phyloP scores from a whole-genome alignment of 768 basidiomycete genomes.

The Hebeloma cylindrosporum region DNA sequence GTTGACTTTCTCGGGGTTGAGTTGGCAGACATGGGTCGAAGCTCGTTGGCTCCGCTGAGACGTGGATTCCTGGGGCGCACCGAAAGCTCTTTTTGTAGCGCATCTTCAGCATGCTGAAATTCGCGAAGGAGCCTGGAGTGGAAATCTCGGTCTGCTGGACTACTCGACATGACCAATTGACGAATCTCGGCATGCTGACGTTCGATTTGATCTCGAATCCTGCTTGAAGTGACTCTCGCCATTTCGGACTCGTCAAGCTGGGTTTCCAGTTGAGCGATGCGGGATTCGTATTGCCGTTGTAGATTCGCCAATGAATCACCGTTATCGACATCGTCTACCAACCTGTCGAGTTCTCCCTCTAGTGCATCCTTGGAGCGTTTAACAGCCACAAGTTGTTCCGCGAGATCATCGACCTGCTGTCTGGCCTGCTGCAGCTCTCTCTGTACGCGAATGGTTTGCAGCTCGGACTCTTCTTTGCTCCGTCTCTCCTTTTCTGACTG shows the following conservation, averaged over 20 bases:
- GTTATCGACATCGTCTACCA: constrained; percentile 60
- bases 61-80: constrained; percentile 35
- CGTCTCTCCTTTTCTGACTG: constrained; percentile 69
- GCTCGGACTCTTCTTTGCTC: constrained; percentile 63
- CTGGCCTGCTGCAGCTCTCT: constrained; percentile 56
- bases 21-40: constrained; percentile 41
- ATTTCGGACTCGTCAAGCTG: constrained; percentile 59
- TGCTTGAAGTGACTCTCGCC: constrained; percentile 46
- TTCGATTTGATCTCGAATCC: constrained; percentile 62
- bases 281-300: constrained; percentile 62
- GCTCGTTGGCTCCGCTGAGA: constrained; percentile 33
- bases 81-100: constrained; percentile 51
- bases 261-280: constrained; percentile 61
- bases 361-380: constrained; percentile 65
- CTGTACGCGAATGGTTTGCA: constrained; percentile 59
- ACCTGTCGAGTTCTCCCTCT: constrained; percentile 63
- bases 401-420: constrained; percentile 56
- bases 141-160: constrained; percentile 60
- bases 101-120: constrained; percentile 60
- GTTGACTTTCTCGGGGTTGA: constrained; percentile 44
- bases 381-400: constrained; percentile 49
- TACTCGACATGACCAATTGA: constrained; percentile 56
- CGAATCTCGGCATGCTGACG: constrained; percentile 74
- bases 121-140: constrained; percentile 62
- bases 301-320: constrained; percentile 56